Base-by-base conservation (phyloP, 371 early-diverging fungal species). In the Saksenaea vasiformis region DNA sequence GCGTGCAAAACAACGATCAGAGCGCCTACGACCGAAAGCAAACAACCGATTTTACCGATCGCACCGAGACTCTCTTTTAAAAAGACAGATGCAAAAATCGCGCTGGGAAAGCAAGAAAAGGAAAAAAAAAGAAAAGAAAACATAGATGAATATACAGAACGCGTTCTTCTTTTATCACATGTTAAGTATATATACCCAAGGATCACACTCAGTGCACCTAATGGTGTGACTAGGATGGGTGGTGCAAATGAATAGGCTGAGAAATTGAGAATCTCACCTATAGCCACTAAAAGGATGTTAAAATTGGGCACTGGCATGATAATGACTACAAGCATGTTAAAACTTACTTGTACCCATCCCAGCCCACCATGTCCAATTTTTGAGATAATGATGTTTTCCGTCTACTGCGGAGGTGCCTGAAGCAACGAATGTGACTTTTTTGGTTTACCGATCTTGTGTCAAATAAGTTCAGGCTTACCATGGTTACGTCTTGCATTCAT, bases 191-290 rank as follows among this genome's bases (percentile, higher is more conserved):
- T 62, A 56, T 82, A 87, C 87, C 90, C 89, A 37, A 95, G 85
- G 61, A 94, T 88, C n/a, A 95, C 96, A 71, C 89, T 89, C 37
- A 96, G 78, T 14, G 93, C 94, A 22, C 96, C 95, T 44, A 95
- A 79, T 4, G 96, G 95, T n/a, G 96, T 95, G 11, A 95, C 92
- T 36, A 95, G 82, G 59, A 95, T 93, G 53, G 95, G 94, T 0
- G 95, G 95, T 24, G 95, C 95, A 85, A 89, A 95, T 57, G 94
- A 86, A 70, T 95, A 95, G 0, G 94, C 95, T 60, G 19, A 53
- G 43, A 64, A 60, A 28, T 64, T 58, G 24, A 68, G 28, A 24
- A 68, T 26, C 34, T 64, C 57, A 41, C 61, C 61, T 15, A 44
- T 34, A 3, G 58, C 59, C 56, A 71, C 44, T 22, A 54, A 36